Conservation (phyloP, 192 early-diverging fungal species). For the Geranomyces michiganensis region DNA sequence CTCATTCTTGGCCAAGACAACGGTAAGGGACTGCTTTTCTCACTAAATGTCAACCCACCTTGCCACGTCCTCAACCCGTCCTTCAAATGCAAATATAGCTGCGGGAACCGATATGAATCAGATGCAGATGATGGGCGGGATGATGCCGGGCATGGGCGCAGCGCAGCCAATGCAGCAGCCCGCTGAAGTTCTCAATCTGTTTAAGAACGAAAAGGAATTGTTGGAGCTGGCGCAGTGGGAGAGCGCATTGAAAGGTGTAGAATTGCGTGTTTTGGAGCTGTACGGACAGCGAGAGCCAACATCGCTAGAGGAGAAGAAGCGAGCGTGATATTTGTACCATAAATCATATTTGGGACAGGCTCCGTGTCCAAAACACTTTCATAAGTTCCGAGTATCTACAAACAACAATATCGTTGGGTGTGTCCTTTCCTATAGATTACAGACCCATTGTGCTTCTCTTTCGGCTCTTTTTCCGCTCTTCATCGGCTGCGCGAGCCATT, state of each 20-base stretch:
- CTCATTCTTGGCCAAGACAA: slow-evolving; percentile 91
- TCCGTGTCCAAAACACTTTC: too few relatives aligned
- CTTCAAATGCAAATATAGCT: background rate
- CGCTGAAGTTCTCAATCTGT: slow-evolving; percentile 80
- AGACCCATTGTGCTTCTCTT: too few relatives aligned
- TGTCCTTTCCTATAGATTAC: too few relatives aligned
- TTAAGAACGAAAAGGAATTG: slow-evolving; percentile 86
- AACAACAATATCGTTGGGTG: too few relatives aligned
- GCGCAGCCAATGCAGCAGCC: slow-evolving; percentile 71
- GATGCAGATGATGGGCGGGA: slow-evolving; percentile 81
- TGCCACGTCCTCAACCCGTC: background rate
- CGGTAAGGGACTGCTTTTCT: slow-evolving; percentile 53
- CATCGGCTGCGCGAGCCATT: slow-evolving; percentile 44
- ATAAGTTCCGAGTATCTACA: too few relatives aligned
- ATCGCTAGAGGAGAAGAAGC: background rate
- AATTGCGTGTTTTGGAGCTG: slow-evolving; percentile 72
- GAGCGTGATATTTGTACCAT: background rate
- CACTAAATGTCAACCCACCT: background rate
- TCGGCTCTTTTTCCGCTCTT: background rate
- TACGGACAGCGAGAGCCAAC: slow-evolving; percentile 21
- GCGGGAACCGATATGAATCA: slow-evolving; percentile 76
- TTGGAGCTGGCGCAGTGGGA: slow-evolving; percentile 79
- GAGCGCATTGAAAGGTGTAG: slow-evolving; percentile 79
- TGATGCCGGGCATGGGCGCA: slow-evolving; percentile 59
- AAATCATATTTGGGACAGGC: too few relatives aligned